Conservation (phyloP, 2,329 filamentous ascomycete genomes). For the Penicillium frequentans region DNA sequence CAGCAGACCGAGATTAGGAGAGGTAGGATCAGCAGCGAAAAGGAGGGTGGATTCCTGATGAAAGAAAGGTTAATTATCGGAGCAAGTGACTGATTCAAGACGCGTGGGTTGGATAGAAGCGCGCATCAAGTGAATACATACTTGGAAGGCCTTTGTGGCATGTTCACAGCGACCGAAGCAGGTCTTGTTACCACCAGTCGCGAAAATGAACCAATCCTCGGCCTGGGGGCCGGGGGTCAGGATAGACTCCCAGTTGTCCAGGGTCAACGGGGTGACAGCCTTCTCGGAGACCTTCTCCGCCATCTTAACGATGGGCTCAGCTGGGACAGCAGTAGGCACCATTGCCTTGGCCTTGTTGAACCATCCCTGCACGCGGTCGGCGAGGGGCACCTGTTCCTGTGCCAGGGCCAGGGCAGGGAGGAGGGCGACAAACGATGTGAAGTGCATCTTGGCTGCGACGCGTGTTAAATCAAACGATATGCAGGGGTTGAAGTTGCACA, state of each 20-base stretch:
- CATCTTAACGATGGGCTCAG: conserved; percentile 39
- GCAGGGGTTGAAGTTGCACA: neutral
- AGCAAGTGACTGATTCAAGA: neutral
- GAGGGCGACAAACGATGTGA: conserved; percentile 52
- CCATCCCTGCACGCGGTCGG: conserved; percentile 47
- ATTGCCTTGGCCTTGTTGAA: conserved; percentile 55
- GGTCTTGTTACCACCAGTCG: conserved; percentile 65
- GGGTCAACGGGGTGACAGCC: conserved; percentile 54
- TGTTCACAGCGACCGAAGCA: conserved; percentile 61
- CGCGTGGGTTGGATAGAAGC: neutral
- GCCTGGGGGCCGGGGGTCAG: conserved; percentile 44
- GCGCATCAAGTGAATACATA: conserved; percentile 27
- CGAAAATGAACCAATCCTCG: conserved; percentile 60
- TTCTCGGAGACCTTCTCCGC: conserved; percentile 51
- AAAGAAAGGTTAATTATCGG: conserved; percentile 9
- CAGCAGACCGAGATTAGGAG: conserved; percentile 58
- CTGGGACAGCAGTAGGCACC: conserved; percentile 50
- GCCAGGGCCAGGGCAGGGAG: conserved; percentile 53
- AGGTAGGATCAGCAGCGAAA: conserved; percentile 53
- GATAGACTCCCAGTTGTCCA: conserved; percentile 58
- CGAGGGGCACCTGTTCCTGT: conserved; percentile 58
- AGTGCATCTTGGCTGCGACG: conserved; percentile 50
- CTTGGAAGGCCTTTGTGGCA: conserved; percentile 55
- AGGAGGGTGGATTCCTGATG: conserved; percentile 53
- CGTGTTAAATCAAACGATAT: conserved; percentile 6